Conservation (phyloP, 495 filamentous ascomycete genomes). For the Penicillium mononematosum region DNA sequence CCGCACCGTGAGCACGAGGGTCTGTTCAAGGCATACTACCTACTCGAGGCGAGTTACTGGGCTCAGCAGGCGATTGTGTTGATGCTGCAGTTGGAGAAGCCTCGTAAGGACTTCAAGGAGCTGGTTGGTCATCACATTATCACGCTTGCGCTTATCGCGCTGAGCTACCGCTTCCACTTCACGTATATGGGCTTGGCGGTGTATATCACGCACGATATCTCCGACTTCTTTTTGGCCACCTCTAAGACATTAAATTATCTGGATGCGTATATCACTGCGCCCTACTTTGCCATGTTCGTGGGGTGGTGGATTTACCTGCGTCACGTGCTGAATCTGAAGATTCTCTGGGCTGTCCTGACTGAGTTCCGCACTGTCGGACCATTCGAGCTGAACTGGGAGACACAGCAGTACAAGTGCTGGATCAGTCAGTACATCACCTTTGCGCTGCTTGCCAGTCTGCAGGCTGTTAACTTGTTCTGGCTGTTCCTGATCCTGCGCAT, state of each 20-base stretch:
- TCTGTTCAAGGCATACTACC: conserved; percentile 94
- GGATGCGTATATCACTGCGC: conserved; percentile 69
- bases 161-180: conserved; percentile 97
- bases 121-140: conserved; percentile 93
- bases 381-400: conserved; percentile 83
- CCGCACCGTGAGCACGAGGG: conserved; percentile 83
- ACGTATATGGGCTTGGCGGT: conserved; percentile 96
- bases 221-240: conserved; percentile 95
- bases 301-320: conserved; percentile 87
- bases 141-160: conserved; percentile 78
- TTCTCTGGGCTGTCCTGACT: conserved; percentile 80
- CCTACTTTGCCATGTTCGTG: conserved; percentile 85
- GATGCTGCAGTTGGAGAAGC: conserved; percentile 86
- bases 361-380: conserved; percentile 88
- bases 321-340: conserved; percentile 85
- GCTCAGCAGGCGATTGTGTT: conserved; percentile 92
- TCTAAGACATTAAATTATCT: conserved; percentile 95
- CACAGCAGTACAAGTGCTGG: conserved; percentile 77
- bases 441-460: conserved; percentile 65
- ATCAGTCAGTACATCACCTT: conserved; percentile 75
- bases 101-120: conserved; percentile 94
- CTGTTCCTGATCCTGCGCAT: conserved; percentile 78
- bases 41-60: conserved; percentile 96
- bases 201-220: conserved; percentile 94
- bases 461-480: conserved; percentile 86